These are phyloP conservation scores for Candida patagonica DNA, from an alignment of 805 yeast genomes.

Conservation along the genomic window DNA sequence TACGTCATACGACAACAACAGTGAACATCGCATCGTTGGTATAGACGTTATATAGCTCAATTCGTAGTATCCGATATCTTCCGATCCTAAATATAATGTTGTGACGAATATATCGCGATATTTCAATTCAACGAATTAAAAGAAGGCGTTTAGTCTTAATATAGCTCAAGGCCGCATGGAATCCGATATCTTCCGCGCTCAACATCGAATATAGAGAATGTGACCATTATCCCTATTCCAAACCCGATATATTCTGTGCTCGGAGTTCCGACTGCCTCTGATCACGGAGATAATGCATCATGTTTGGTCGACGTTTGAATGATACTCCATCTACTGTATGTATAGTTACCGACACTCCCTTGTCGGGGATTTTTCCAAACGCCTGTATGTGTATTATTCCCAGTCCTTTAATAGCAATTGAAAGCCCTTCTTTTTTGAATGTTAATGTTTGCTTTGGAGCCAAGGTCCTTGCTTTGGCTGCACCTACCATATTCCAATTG, in stretches of 20 bases:
- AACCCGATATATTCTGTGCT: neutral
- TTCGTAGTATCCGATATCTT: no score
- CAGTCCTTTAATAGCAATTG: conserved; percentile 24
- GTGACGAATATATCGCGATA: no score
- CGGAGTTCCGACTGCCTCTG: neutral
- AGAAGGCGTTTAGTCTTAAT: no score
- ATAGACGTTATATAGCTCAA: no score
- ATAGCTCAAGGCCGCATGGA: no score
- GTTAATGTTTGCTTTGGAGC: conserved; percentile 6
- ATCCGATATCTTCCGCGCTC: no score
- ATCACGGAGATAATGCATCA: conserved; percentile 15
- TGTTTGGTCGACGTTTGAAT: conserved; percentile 19
- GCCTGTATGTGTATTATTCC: conserved; percentile 26
- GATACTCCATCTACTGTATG: conserved; percentile 20
- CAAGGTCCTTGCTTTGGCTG: conserved; percentile 6
- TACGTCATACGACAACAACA: no score
- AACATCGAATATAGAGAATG: no score
- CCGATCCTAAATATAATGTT: no score
- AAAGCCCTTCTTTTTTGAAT: conserved; percentile 16
- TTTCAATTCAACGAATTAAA: no score
- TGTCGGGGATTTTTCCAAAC: conserved; percentile 24
- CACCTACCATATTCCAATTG: conserved; percentile 18
- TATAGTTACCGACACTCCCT: conserved; percentile 20
- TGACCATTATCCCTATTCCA: no score
- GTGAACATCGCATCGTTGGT: no score